A percentile compares a stretch with the other conserved stretches of the same genome.
Conservation (phyloP, 176 grass and related monocot species). For the Elymus sibiricus region DNA sequence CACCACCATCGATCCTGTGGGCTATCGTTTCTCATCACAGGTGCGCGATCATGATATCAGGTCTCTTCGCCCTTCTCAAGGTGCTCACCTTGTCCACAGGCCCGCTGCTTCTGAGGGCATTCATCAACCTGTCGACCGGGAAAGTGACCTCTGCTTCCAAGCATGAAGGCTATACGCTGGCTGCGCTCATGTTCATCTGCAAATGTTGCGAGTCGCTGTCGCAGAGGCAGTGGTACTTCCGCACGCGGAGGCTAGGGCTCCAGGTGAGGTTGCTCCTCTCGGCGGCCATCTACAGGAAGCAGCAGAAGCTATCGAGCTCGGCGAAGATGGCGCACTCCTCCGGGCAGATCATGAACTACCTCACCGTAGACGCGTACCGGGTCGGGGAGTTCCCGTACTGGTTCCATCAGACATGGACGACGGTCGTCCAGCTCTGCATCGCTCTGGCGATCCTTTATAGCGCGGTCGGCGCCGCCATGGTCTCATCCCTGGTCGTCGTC, state of each 20-base stretch:
- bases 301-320: constrained; percentile 60
- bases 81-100: constrained; percentile 63
- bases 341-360: constrained; percentile 85
- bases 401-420: constrained; percentile 95
- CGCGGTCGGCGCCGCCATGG: constrained; percentile 60
- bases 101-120: constrained; percentile 68
- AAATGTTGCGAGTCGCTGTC: constrained; percentile 78
- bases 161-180: constrained; percentile 59
- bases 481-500: constrained; percentile 65
- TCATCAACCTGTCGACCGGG: constrained; percentile 69
- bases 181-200: constrained; percentile 51
- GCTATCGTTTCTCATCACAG: constrained; percentile 63
- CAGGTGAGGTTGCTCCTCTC: constrained; percentile 80
- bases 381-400: constrained; percentile 89
- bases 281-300: constrained; percentile 77
- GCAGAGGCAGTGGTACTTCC: constrained; percentile 90
- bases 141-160: constrained; percentile 32
- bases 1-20: constrained; percentile 52
- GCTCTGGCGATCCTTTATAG: constrained; percentile 70
- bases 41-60: constrained; percentile 57
- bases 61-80: constrained; percentile 75
- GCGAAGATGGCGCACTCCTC: constrained; percentile 79
- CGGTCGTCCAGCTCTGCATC: constrained; percentile 71
- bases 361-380: constrained; percentile 80
- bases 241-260: constrained; percentile 66